These are phyloP conservation scores for Candida sp. DNA, from an alignment of 1,139 yeast genomes.

Conservation along the genomic window DNA sequence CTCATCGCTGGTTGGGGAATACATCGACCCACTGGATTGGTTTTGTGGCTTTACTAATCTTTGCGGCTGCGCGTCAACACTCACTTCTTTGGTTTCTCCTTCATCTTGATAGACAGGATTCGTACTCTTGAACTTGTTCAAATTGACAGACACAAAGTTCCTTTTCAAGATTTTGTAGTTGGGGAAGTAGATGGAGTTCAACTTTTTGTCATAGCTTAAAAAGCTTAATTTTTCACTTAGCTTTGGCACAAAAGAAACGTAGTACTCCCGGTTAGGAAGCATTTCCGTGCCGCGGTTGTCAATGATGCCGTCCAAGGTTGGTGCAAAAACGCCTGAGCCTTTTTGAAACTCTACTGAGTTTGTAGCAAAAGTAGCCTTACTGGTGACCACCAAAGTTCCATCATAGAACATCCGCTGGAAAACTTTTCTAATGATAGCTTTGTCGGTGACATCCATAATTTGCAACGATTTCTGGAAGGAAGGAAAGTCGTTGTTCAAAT, in stretches of 20 bases:
- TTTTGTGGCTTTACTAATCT: neutral
- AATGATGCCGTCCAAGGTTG: slow-evolving; percentile 13
- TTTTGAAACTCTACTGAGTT: slow-evolving; percentile 8
- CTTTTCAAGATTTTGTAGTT: slow-evolving; percentile 12
- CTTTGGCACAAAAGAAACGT: slow-evolving; percentile 21
- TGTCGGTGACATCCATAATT: slow-evolving; percentile 9
- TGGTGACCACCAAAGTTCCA: slow-evolving; percentile 14
- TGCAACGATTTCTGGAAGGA: slow-evolving; percentile 13
- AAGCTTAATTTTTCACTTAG: slow-evolving; percentile 6
- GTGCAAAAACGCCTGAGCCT: slow-evolving; percentile 18
- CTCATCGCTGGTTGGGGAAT: neutral
- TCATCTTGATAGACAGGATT: neutral
- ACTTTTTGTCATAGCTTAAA: slow-evolving; percentile 8
- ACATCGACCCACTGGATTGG: neutral
- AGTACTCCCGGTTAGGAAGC: slow-evolving; percentile 9
- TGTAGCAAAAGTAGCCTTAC: slow-evolving; percentile 11
- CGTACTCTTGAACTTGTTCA: slow-evolving; percentile 10
- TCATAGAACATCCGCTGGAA: slow-evolving; percentile 22
- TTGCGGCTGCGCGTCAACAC: neutral
- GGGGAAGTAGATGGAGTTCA: slow-evolving; percentile 20
- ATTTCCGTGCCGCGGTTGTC: slow-evolving; percentile 13
- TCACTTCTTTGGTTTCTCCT: neutral
- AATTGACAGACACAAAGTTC: slow-evolving; percentile 6
- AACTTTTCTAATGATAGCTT: slow-evolving; percentile 8
- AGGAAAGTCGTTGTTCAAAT: slow-evolving; percentile 18